Conservation (phyloP, 1,284 basidiomycete species). For the Agaricales sp. region DNA sequence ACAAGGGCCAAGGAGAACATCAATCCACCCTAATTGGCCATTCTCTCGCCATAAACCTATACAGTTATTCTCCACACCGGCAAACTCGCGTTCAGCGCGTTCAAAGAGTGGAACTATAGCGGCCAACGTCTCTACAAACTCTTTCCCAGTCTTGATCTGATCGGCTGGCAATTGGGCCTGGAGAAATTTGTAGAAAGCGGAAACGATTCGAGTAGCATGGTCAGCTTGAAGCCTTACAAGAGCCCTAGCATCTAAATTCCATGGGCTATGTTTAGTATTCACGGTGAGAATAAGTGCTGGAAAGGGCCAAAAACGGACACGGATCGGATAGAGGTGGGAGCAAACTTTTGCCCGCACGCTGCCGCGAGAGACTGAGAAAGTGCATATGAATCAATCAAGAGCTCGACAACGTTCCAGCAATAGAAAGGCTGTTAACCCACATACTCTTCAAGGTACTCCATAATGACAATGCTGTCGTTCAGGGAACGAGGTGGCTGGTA, state of each 20-base stretch:
- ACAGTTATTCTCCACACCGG: constrained; percentile 21
- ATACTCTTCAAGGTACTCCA: constrained; percentile 69
- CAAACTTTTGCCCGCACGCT: constrained; percentile 35
- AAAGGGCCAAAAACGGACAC: constrained; percentile 26
- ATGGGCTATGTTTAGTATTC: background rate
- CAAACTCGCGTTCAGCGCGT: constrained; percentile 39
- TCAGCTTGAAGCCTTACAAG: constrained; percentile 61
- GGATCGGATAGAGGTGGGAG: constrained; percentile 50
- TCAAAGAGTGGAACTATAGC: constrained; percentile 49
- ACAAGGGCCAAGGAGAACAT: constrained; percentile 74
- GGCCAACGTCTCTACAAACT: constrained; percentile 46
- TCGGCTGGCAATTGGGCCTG: constrained; percentile 58
- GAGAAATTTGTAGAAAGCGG: constrained; percentile 70
- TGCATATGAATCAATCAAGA: background rate
- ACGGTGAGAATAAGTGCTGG: constrained; percentile 3
- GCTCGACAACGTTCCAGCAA: background rate
- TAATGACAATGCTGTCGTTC: constrained; percentile 63
- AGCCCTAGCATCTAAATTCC: constrained; percentile 45
- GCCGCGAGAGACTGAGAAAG: constrained; percentile 31
- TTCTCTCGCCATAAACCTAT: constrained; percentile 47
- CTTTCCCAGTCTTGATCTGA: constrained; percentile 46
- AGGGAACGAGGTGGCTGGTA: constrained; percentile 42
- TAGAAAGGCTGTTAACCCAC: constrained; percentile 15
- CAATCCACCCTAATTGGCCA: constrained; percentile 52
- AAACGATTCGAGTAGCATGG: constrained; percentile 54